Conservation (phyloP, 305 asterid species). For the Fraxinus albicans region DNA sequence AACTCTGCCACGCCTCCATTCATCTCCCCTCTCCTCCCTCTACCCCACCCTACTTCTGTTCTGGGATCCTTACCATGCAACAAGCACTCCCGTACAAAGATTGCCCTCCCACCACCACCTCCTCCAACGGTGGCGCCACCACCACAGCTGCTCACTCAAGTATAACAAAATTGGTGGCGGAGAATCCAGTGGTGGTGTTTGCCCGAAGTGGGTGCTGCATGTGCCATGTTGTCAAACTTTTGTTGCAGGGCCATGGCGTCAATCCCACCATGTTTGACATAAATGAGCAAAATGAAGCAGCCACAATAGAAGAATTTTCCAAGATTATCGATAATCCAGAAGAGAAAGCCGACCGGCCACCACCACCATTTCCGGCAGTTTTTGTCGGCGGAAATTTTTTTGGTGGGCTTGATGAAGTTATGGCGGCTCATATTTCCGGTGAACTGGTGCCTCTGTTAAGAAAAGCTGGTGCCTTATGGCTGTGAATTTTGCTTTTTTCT, state of each 20-base stretch:
- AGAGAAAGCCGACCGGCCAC: neutral
- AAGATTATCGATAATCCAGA: conserved; percentile 2
- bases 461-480: conserved; percentile 70
- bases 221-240: conserved; percentile 65
- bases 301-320: conserved; percentile 23
- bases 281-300: conserved; percentile 47
- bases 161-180: conserved; percentile 47
- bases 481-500: conserved; percentile 27
- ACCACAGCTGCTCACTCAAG: neutral
- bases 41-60: neutral
- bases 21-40: neutral
- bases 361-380: conserved; percentile 53
- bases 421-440: conserved; percentile 73
- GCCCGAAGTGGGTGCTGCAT: conserved; percentile 68
- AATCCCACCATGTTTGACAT: conserved; percentile 50
- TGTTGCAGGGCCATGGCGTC: conserved; percentile 63
- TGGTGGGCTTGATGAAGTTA: conserved; percentile 69
- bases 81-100: neutral
- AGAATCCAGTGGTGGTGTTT: conserved; percentile 65
- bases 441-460: conserved; percentile 61
- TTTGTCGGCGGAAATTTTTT: conserved; percentile 68
- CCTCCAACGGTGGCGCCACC: neutral
- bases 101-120: neutral
- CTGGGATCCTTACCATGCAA: neutral
- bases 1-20: neutral